Base-by-base conservation (phyloP, 2,329 filamentous ascomycete genomes). In the Emericellopsis atlantica region DNA sequence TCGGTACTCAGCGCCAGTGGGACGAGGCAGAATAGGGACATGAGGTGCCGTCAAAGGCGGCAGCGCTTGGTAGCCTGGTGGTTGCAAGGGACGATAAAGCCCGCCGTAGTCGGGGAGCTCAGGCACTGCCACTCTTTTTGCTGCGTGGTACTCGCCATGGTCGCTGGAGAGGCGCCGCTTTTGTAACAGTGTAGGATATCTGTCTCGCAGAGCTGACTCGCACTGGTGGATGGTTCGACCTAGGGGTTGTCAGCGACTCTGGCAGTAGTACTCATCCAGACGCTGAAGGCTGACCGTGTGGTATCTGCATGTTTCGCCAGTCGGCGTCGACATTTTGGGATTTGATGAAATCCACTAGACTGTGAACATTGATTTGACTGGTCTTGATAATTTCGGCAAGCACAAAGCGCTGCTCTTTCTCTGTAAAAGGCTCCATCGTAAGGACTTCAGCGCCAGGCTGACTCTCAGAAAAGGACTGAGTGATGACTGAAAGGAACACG, bases 351-450 rank as follows among this genome's bases (percentile, higher is more conserved):
- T 58, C 56, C 16, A 66, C 62, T 24, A 77, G 54, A 15, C 53
- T 54, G 10, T 59, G 53, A 21, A 73, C 52, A 42, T 72, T 65
- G 44, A 76, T 55, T 24, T 62, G 55, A 57, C 72, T 76, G 44
- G 62, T 63, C 49, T 76, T 77, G 55, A 77, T 69, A 49, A 76
- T 70, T 55, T 77, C 73, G 43, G 65, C 69, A 42, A 77, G 63
- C 45, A 76, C 59, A 51, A 74, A 74, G 46, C 72, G 70, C 73
- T 77, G 50, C 55, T 74, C 70, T 40, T 59, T 58, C 42, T 72
- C 67, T 38, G 60, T 69, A 47, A 74, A 72, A 24, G 32, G 37
- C 12, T 37, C 37, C 41, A 43, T 43, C 9, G 18, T 21, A 31
- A 11, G 9, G 18, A 12, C 4, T n/a, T 9, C n/a, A 15, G 22